Evolutionary conservation across 2,329 filamentous ascomycete genomes (phyloP).

Genomic region (Colletotrichum acutatum): DNA sequence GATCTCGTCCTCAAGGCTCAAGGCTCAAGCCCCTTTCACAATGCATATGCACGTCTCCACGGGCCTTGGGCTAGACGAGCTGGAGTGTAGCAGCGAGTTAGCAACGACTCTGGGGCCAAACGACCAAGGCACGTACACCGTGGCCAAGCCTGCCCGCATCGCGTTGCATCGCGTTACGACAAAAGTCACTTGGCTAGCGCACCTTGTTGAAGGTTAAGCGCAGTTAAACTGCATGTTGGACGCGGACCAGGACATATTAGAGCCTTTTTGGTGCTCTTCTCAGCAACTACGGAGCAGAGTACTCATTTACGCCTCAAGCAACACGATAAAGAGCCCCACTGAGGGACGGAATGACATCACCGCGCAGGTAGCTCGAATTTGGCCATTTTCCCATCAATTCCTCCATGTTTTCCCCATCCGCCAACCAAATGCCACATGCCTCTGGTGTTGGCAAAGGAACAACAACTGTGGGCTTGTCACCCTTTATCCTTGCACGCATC

Average conservation of each 20-base stretch:
- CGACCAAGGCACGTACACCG: not conserved
- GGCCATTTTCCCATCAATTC: not conserved
- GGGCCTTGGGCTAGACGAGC: constrained; percentile 19
- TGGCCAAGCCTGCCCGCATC: not conserved
- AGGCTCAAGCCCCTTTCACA: constrained; percentile 23
- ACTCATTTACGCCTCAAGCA: not conserved
- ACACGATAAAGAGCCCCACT: constrained; percentile 11
- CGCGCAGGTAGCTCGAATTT: not conserved
- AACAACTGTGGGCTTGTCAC: not conserved
- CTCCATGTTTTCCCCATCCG: not conserved
- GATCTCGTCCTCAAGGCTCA: constrained; percentile 10
- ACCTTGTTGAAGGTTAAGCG: constrained; percentile 1
- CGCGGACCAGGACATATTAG: not conserved
- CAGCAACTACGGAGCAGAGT: not conserved
- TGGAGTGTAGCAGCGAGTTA: constrained; percentile 6
- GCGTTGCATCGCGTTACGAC: constrained; percentile 1
- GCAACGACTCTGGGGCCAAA: not conserved
- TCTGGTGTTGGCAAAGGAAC: not conserved
- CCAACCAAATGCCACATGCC: constrained; percentile 28
- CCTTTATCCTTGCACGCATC: constrained; percentile 12
- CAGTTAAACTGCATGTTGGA: constrained; percentile 1
- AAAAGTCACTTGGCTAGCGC: constrained; percentile 4
- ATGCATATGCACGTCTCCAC: constrained; percentile 32
- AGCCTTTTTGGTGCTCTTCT: not conserved
- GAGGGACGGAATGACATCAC: constrained; percentile 29